A percentile compares a stretch with the other conserved stretches of the same genome.
Conservation (phyloP, 2,329 filamentous ascomycete genomes). For the Pseudogymnoascus sp. region DNA sequence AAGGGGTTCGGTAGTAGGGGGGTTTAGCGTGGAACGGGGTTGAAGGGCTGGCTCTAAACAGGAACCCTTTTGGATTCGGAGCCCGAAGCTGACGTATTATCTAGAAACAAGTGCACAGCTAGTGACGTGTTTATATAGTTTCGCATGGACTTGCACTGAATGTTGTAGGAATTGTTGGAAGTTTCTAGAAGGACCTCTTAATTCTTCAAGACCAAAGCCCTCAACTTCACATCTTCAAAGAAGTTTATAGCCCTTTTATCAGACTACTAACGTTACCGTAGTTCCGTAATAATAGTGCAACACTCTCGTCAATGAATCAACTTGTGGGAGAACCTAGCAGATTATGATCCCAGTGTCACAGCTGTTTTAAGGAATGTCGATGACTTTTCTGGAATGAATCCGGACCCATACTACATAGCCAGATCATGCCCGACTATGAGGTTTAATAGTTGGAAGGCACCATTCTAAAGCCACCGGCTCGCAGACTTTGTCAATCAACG, state of each 20-base stretch:
- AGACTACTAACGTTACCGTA: not conserved
- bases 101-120: not conserved
- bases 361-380: not conserved
- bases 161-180: not conserved
- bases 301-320: not conserved
- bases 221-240: not conserved
- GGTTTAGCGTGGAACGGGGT: no score
- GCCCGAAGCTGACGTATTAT: not conserved
- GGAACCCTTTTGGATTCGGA: not conserved
- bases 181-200: not conserved
- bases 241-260: not conserved
- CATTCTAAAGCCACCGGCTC: not conserved
- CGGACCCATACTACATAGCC: not conserved
- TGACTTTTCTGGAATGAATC: not conserved
- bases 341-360: not conserved
- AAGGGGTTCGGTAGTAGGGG: not conserved
- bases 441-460: not conserved
- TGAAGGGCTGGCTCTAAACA: no score
- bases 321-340: not conserved
- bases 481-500: not conserved
- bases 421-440: not conserved
- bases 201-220: not conserved
- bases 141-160: not conserved
- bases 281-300: not conserved
- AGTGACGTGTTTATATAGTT: not conserved